phyloP scores from a whole-genome alignment of 2,329 filamentous ascomycete species.

The Chaetoscypha palmicola region DNA sequence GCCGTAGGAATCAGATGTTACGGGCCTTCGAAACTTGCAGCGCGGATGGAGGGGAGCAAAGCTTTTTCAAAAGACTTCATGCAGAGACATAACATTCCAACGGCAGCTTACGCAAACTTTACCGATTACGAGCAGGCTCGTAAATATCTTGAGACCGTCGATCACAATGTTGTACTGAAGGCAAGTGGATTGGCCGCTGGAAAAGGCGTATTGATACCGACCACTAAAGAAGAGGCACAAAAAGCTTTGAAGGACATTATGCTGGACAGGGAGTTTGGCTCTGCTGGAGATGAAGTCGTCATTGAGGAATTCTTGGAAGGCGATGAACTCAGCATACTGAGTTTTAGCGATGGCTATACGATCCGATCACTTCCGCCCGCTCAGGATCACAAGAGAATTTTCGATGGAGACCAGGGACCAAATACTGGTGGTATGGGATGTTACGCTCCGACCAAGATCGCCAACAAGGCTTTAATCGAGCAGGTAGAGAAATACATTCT shows the following conservation, averaged over 20 bases:
- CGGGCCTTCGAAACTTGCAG: constrained; percentile 77
- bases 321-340: constrained; percentile 86
- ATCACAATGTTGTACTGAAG: constrained; percentile 83
- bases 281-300: constrained; percentile 83
- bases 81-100: constrained; percentile 83
- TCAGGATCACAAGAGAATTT: constrained; percentile 94
- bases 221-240: constrained; percentile 72
- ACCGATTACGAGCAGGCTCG: constrained; percentile 64
- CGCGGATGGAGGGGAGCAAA: constrained; percentile 92
- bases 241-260: constrained; percentile 82
- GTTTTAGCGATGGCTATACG: constrained; percentile 83
- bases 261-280: constrained; percentile 78
- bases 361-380: constrained; percentile 80
- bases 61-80: constrained; percentile 98
- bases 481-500: constrained; percentile 75
- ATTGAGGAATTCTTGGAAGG: constrained; percentile 91
- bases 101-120: constrained; percentile 87
- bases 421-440: constrained; percentile 98
- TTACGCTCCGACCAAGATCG: constrained; percentile 83
- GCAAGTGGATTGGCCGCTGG: constrained; percentile 86
- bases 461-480: constrained; percentile 64
- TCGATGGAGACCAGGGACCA: constrained; percentile 80
- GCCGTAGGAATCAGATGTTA: constrained; percentile 42
- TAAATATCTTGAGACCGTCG: constrained; percentile 64
- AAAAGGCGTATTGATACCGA: constrained; percentile 77